Evolutionary conservation across 179 eudicot species (phyloP), one percentile per base, ranked within the genome.

Genomic region (Heliamphora pulchella): DNA sequence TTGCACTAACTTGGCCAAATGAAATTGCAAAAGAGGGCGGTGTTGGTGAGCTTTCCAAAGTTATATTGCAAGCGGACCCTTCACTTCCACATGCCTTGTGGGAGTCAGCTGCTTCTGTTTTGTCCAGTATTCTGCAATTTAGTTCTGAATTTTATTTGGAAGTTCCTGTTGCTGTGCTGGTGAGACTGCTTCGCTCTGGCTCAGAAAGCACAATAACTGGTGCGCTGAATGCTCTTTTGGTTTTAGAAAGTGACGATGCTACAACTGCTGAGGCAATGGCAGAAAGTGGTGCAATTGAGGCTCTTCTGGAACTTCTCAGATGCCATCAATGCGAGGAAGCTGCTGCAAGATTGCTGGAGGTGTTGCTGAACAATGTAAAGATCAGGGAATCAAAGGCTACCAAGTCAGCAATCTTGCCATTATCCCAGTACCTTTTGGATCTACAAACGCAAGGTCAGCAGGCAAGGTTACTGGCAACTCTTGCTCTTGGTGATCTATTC

Each of bases 391-490:
- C 97, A 17, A 96, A 94, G 87, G 93, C 90, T 64, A 86, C 92
- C 74, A 91, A 88, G 81, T 80, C 91, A 15, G 97, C 99, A 43
- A 94, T 96, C 63, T 71, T 91, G 80, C 98, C 99, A 7, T 78
- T 96, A 75, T 94, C 97, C 58, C 99, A 96, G 80, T 96, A 96
- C 85, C 96, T 96, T 71, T 81, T 94, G 90, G 99, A 96, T 77
- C 99, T 97, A 76, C 97, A 96, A 84, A 96, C 97, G 79, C 97
- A 94, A 87, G 97, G 93, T 83, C 98, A 90, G 83, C 98, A 92
- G 79, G 97, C 97, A 62, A 91, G 97, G 79, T 77, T 96, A 82
- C 86, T 96, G 73, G 98, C 94, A 71, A 89, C 98, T 55, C 90
- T 96, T 81, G 98, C 99, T 54, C 91, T 96, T 75, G 99, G 99